These are phyloP conservation scores for Zangia roseola DNA, from an alignment of 768 basidiomycete species.

Conservation along the genomic window DNA sequence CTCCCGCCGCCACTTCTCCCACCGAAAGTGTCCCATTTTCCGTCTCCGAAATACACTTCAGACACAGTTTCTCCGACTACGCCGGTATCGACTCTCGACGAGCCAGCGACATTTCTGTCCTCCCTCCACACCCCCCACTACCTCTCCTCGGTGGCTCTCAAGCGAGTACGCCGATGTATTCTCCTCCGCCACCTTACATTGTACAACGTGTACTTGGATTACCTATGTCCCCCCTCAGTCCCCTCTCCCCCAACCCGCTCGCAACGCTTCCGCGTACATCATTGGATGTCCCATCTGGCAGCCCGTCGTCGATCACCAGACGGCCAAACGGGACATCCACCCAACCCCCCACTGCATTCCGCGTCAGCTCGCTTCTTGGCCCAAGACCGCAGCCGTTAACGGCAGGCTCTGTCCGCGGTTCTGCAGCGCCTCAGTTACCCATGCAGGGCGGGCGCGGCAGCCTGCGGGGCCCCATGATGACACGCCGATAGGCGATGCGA, in stretches of 20 bases:
- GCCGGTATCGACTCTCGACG: slow-evolving; percentile 32
- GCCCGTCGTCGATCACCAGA: background rate
- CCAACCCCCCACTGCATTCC: background rate
- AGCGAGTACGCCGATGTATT: slow-evolving; percentile 7
- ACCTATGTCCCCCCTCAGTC: slow-evolving; percentile 22
- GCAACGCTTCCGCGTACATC: background rate
- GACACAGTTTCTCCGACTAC: slow-evolving; percentile 38
- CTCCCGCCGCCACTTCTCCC: slow-evolving; percentile 44
- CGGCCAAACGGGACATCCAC: slow-evolving; percentile 2
- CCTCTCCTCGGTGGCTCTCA: slow-evolving; percentile 28
- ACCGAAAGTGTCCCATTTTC: slow-evolving; percentile 58
- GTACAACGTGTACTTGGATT: slow-evolving; percentile 34
- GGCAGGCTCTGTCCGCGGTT: slow-evolving; percentile 18
- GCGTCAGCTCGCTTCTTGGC: slow-evolving; percentile 27
- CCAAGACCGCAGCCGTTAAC: slow-evolving; percentile 28
- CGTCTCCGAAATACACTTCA: slow-evolving; percentile 53
- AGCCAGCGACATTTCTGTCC: slow-evolving; percentile 33
- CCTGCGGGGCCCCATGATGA: slow-evolving; percentile 17
- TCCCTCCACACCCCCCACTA: slow-evolving; percentile 44
- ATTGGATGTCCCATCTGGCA: background rate
- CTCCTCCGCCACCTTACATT: slow-evolving; percentile 30
- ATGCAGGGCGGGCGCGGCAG: slow-evolving; percentile 31
- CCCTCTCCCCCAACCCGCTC: slow-evolving; percentile 2
- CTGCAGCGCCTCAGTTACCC: slow-evolving; percentile 26
- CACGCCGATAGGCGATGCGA: background rate